These are phyloP conservation scores for Solanum aculeatissimum DNA, from an alignment of 305 asterid species.

Conservation along the genomic window DNA sequence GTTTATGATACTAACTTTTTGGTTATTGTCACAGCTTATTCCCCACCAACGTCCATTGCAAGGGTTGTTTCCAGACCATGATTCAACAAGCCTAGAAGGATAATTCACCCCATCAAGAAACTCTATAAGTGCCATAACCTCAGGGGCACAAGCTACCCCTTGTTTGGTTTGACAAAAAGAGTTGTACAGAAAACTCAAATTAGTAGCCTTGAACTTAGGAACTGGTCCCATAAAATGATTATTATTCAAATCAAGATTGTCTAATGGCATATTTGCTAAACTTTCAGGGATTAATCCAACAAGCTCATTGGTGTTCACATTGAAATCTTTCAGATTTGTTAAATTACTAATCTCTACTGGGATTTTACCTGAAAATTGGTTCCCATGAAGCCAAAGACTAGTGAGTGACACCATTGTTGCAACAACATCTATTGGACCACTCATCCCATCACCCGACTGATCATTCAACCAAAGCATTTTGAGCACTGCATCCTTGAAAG, in stretches of 20 bases:
- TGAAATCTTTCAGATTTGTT: slow-evolving; percentile 40
- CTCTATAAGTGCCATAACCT: slow-evolving; percentile 54
- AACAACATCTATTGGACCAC: slow-evolving; percentile 53
- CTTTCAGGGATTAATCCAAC: slow-evolving; percentile 66
- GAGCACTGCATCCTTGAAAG: slow-evolving; percentile 43
- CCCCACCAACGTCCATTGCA: slow-evolving; percentile 56
- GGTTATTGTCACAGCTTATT: slow-evolving; percentile 41
- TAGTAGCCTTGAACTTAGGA: slow-evolving; percentile 51
- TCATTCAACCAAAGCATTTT: slow-evolving; percentile 55
- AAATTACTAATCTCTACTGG: slow-evolving; percentile 50
- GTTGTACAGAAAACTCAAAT: slow-evolving; percentile 34
- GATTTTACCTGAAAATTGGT: slow-evolving; percentile 68
- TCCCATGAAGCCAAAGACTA: slow-evolving; percentile 85
- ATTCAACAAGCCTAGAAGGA: slow-evolving; percentile 48
- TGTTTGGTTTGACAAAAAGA: slow-evolving; percentile 44
- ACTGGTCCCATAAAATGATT: slow-evolving; percentile 71
- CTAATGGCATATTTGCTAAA: slow-evolving; percentile 38
- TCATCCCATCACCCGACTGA: slow-evolving; percentile 57
- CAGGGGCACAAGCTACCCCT: slow-evolving; percentile 46
- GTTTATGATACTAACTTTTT: slow-evolving; percentile 35
- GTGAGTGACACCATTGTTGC: slow-evolving; percentile 51
- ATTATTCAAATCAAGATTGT: slow-evolving; percentile 57
- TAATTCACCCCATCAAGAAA: slow-evolving; percentile 71
- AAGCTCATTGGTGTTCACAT: slow-evolving; percentile 61
- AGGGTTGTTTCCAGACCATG: slow-evolving; percentile 71